Evolutionary conservation across 169 alveolate genomes (phyloP).

Genomic region (Cryptosporidium ryanae): DNA sequence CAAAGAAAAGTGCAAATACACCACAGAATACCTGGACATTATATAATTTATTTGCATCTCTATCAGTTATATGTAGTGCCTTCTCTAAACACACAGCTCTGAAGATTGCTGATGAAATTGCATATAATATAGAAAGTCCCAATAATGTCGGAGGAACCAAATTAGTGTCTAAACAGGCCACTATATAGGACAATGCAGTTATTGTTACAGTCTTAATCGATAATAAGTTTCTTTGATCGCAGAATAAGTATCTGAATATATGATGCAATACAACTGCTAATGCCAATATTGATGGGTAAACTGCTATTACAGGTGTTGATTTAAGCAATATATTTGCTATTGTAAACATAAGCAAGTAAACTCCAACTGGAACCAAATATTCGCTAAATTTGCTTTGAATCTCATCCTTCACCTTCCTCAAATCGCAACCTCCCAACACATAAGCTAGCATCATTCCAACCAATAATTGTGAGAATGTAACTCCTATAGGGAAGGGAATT

Average conservation of each 20-base stretch:
- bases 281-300: conserved; percentile 90
- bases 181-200: conserved; percentile 86
- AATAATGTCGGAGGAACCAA: conserved; percentile 89
- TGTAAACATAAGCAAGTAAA: conserved; percentile 88
- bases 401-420: conserved; percentile 82
- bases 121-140: conserved; percentile 89
- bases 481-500: conserved; percentile 90
- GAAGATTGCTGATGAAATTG: conserved; percentile 90
- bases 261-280: conserved; percentile 94
- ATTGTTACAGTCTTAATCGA: conserved; percentile 90
- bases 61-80: conserved; percentile 91
- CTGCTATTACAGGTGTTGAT: conserved; percentile 90
- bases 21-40: conserved; percentile 92
- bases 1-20: conserved; percentile 86
- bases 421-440: conserved; percentile 90
- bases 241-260: conserved; percentile 91
- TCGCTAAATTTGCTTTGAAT: conserved; percentile 71
- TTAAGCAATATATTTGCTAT: conserved; percentile 89
- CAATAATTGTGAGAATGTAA: conserved; percentile 93
- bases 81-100: conserved; percentile 92
- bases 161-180: conserved; percentile 90
- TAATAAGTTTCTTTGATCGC: conserved; percentile 92
- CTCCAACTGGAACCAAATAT: conserved; percentile 87
- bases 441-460: conserved; percentile 92
- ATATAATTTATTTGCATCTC: conserved; percentile 91